Evolutionary conservation across 1,139 yeast genomes (phyloP), one percentile per base, ranked within the genome.

Genomic region (Wickerhamiella pararugosa): DNA sequence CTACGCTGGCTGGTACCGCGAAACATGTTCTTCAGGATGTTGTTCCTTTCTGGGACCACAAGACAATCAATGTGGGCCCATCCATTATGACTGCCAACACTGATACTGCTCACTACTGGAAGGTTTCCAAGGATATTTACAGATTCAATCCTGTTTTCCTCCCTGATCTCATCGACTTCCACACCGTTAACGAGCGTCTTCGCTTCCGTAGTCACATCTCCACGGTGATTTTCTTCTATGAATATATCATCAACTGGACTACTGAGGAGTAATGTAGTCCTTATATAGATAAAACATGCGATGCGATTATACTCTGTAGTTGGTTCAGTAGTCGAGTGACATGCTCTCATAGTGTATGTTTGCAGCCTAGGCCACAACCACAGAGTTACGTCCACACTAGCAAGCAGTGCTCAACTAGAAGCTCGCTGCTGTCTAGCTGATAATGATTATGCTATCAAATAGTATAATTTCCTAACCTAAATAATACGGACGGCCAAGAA

Each of bases 61-160:
- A 44, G 6, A 32, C 32, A 4, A 11, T 33, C 15, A 31, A 36
- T 8, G 62, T 75, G 25, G 64, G 81, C 1, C 86, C 92, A 10
- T 64, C 70, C 11, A 55, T 80, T 37, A 71, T 77, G 72, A 67
- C 80, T 9, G 92, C 79, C 36, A 82, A 82, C 59, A 81, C 94
- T 1, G 94, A 82, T 57, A 81, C 93, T 4, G 71, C 73, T 54
- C 70, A 74, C 54, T 81, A 79, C 60, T 78, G 84, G 83, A 61
- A 67, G 41, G 65, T 82, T 53, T 71, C 83, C n/a, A 64, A 65
- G 43, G 72, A 78, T 58, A 79, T 83, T 45, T 80, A 69, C 65
- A 69, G 94, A 53, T 76, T 67, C 57, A 56, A 69, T 8, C 77
- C 75, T 8, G 39, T 43, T 9, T 42, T 46, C 32, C 40, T 43